Conservation (phyloP, 495 filamentous ascomycete species). For the Talaromyces stipitatus region DNA sequence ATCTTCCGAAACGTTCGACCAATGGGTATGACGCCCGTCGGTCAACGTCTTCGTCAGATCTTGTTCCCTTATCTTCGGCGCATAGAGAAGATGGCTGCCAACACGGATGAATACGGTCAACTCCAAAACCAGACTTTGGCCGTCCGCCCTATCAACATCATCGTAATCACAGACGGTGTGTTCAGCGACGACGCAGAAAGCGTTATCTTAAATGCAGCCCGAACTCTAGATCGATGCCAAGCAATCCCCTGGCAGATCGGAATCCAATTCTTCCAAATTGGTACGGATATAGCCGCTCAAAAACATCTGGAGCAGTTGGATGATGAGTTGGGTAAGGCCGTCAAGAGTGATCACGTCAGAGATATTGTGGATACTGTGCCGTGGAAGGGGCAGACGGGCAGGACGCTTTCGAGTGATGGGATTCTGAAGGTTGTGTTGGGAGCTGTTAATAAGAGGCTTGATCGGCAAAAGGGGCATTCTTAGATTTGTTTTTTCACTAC, state of each 20-base stretch:
- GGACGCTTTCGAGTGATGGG: slow-evolving; percentile 51
- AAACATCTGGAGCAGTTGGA: slow-evolving; percentile 67
- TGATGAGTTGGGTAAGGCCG: slow-evolving; percentile 55
- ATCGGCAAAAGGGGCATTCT: slow-evolving; percentile 12
- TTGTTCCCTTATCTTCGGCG: slow-evolving; percentile 60
- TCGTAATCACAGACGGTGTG: slow-evolving; percentile 86
- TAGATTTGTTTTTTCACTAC: not conserved
- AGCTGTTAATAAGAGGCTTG: slow-evolving; percentile 49
- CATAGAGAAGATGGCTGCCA: slow-evolving; percentile 29
- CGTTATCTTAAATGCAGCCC: slow-evolving; percentile 58
- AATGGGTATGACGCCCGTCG: slow-evolving; percentile 65
- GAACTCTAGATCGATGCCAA: slow-evolving; percentile 60
- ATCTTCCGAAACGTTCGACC: slow-evolving; percentile 66
- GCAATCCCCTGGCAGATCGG: slow-evolving; percentile 84
- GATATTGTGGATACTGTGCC: slow-evolving; percentile 95
- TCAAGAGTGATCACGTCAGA: slow-evolving; percentile 45
- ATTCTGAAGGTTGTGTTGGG: slow-evolving; percentile 83
- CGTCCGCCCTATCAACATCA: slow-evolving; percentile 84
- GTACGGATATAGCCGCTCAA: slow-evolving; percentile 58
- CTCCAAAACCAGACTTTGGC: slow-evolving; percentile 2
- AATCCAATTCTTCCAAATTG: slow-evolving; percentile 96
- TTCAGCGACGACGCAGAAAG: slow-evolving; percentile 76
- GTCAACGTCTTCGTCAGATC: slow-evolving; percentile 63
- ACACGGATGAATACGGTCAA: slow-evolving; percentile 28
- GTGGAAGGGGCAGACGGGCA: slow-evolving; percentile 44